A percentile compares a stretch with the other conserved stretches of the same genome.
Evolutionary conservation across 345 rosid genomes (phyloP).

Genomic region (Luvunga scandens): DNA sequence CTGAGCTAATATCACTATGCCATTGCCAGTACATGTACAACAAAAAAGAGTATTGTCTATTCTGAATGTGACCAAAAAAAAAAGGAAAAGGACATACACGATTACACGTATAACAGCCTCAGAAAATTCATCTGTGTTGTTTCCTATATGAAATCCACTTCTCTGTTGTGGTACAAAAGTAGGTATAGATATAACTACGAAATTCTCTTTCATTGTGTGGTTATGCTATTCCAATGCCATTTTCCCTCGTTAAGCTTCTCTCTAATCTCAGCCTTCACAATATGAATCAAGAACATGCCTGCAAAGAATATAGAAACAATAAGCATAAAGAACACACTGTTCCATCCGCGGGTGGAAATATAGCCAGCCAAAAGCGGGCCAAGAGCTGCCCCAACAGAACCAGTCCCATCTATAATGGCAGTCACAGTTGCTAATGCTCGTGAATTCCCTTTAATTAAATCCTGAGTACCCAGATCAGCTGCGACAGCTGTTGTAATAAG

Average conservation of each 20-base stretch:
- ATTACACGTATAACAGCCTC: background rate
- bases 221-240: slow-evolving; percentile 19
- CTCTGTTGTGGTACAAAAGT: background rate
- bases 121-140: slow-evolving; percentile 1
- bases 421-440: slow-evolving; percentile 89
- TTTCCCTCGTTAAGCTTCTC: slow-evolving; percentile 31
- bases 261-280: slow-evolving; percentile 58
- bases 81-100: background rate
- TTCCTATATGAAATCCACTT: background rate
- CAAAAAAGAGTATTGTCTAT: background rate
- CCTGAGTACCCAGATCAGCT: slow-evolving; percentile 95
- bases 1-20: background rate
- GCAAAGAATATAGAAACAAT: slow-evolving; percentile 56
- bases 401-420: slow-evolving; percentile 94
- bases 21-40: background rate
- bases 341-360: slow-evolving; percentile 80
- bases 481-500: slow-evolving; percentile 94
- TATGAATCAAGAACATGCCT: slow-evolving; percentile 50
- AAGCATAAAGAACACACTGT: slow-evolving; percentile 78
- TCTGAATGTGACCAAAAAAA: background rate
- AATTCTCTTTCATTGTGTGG: slow-evolving; percentile 10
- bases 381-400: slow-evolving; percentile 87
- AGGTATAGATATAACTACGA: background rate
- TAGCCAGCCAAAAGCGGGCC: slow-evolving; percentile 91
- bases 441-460: slow-evolving; percentile 60